Evolutionary conservation across 208 protist genomes (phyloP).

Genomic region (Trypanosoma scelopori): DNA sequence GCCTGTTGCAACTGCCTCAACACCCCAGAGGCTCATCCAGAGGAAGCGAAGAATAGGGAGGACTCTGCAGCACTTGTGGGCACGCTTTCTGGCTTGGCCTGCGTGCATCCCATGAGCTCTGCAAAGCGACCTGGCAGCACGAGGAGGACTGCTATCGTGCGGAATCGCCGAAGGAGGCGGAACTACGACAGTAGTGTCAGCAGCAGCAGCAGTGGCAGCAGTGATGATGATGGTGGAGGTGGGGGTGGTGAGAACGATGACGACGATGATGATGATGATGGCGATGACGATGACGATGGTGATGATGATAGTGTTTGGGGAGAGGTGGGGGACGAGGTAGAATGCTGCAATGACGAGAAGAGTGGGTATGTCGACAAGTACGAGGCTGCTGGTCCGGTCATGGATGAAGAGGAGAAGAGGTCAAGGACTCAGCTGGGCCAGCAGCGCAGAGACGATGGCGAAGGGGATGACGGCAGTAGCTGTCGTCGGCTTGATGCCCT

Average conservation of each 20-base stretch:
- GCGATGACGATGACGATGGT: neutral
- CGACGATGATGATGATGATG: constrained; percentile 6
- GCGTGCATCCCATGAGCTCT: constrained; percentile 23
- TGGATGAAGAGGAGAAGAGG: constrained; percentile 1
- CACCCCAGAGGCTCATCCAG: neutral
- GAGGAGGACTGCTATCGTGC: neutral
- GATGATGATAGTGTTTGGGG: too few species aligned
- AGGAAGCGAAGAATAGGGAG: neutral
- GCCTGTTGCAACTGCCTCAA: neutral
- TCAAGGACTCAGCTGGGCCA: neutral
- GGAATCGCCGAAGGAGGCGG: constrained; percentile 10
- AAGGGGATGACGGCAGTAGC: neutral
- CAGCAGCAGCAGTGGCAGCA: constrained; percentile 2
- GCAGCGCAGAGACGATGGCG: neutral
- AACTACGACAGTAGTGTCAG: neutral
- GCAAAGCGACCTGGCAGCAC: neutral
- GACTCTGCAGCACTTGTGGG: constrained; percentile 7
- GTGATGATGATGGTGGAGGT: constrained; percentile 2
- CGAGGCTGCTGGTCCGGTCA: neutral
- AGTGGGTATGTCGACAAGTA: too few species aligned
- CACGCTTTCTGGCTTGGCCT: constrained; percentile 30
- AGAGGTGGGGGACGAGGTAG: too few species aligned
- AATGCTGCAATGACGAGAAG: too few species aligned
- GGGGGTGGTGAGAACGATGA: constrained; percentile 6
- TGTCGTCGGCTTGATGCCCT: constrained; percentile 9